A percentile compares a stretch with the other conserved stretches of the same genome.
phyloP scores from a whole-genome alignment of 2,329 filamentous ascomycete species.

The Zymoseptoria crescenta region DNA sequence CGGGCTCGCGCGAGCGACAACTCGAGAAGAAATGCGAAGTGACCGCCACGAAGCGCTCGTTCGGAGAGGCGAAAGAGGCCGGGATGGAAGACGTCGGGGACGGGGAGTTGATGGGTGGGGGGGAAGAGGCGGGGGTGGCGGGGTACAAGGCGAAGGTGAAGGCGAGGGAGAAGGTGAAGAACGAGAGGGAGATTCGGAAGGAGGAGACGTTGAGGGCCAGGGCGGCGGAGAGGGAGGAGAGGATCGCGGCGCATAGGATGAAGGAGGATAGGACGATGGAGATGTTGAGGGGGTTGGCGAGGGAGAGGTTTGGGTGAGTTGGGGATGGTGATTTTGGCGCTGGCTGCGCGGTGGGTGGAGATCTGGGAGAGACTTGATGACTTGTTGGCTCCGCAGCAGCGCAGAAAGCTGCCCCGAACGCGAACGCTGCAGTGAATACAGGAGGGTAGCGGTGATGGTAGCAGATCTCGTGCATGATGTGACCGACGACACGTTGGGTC shows the following conservation, averaged over 20 bases:
- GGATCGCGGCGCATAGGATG: slow-evolving; percentile 57
- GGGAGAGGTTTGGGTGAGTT: slow-evolving; percentile 60
- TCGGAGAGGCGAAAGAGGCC: slow-evolving; percentile 58
- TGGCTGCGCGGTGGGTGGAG: too few relatives aligned
- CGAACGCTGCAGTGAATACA: too few relatives aligned
- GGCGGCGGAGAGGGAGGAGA: slow-evolving; percentile 72
- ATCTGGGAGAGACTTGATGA: background rate
- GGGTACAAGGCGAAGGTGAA: slow-evolving; percentile 58
- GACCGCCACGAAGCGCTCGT: slow-evolving; percentile 65
- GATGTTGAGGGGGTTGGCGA: slow-evolving; percentile 71
- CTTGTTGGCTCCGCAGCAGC: background rate
- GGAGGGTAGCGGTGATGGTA: too few relatives aligned
- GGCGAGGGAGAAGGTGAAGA: slow-evolving; percentile 64
- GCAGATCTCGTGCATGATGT: background rate
- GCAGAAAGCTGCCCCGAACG: too few relatives aligned
- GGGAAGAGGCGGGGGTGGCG: slow-evolving; percentile 48
- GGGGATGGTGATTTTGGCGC: background rate
- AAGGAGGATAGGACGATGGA: slow-evolving; percentile 81
- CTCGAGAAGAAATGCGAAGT: slow-evolving; percentile 76
- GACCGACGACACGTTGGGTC: background rate
- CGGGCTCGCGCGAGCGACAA: slow-evolving; percentile 72
- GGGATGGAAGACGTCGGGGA: slow-evolving; percentile 61
- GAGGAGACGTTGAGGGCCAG: slow-evolving; percentile 73
- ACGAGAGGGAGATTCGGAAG: slow-evolving; percentile 70
- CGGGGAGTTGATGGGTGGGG: slow-evolving; percentile 62